Evolutionary conservation across 495 filamentous ascomycete species (phyloP).

Genomic region (Tricharina praecox): DNA sequence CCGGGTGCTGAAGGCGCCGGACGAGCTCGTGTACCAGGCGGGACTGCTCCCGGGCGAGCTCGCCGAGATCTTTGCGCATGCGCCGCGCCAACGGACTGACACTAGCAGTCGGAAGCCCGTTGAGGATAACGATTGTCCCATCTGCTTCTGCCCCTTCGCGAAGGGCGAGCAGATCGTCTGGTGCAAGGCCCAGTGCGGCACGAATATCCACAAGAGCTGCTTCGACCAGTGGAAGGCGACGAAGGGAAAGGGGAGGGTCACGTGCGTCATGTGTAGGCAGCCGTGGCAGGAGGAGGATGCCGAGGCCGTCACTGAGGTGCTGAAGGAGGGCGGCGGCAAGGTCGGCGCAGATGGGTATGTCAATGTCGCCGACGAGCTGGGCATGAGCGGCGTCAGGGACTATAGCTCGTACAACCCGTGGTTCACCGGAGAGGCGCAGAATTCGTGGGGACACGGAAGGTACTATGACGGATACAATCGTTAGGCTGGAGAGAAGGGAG

Average conservation of each 20-base stretch:
- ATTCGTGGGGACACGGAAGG: too few species aligned
- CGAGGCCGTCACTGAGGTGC: conserved; percentile 8
- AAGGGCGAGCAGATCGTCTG: conserved; percentile 40
- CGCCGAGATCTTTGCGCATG: conserved; percentile 33
- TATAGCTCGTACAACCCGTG: not conserved
- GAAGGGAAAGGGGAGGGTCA: conserved; percentile 29
- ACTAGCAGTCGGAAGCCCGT: conserved; percentile 26
- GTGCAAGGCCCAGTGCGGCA: conserved; percentile 47
- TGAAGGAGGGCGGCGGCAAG: conserved; percentile 27
- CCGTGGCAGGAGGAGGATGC: conserved; percentile 34
- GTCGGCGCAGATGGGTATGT: conserved; percentile 38
- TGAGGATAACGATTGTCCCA: conserved; percentile 47
- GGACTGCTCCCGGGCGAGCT: conserved; percentile 46
- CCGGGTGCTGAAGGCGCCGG: conserved; percentile 41
- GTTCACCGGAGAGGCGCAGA: not conserved
- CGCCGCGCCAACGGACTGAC: conserved; percentile 26
- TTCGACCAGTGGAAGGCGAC: conserved; percentile 45
- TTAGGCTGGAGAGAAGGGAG: too few species aligned
- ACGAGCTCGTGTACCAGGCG: conserved; percentile 48
- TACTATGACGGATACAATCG: too few species aligned
- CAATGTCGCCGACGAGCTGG: conserved; percentile 40
- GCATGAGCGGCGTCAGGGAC: conserved; percentile 30
- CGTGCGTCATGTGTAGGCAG: conserved; percentile 42
- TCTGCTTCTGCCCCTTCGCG: conserved; percentile 50
- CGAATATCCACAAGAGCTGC: conserved; percentile 48